phyloP scores from a whole-genome alignment of 2,329 filamentous ascomycete genomes.

The Domatiomyces catenatus region DNA sequence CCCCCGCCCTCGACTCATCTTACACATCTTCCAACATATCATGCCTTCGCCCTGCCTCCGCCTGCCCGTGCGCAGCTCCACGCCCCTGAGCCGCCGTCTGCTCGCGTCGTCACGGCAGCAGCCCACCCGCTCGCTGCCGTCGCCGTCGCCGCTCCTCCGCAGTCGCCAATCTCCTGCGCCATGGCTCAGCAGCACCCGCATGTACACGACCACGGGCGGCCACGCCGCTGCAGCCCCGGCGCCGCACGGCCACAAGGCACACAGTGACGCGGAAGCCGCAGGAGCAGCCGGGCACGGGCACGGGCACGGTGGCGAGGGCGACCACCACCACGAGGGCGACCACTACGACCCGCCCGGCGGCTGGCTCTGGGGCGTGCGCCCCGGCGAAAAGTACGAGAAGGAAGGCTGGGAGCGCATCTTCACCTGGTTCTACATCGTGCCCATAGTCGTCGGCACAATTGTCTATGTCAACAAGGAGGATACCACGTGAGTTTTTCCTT shows the following conservation, averaged over 20 bases:
- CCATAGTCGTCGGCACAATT: slow-evolving; percentile 55
- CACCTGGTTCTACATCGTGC: slow-evolving; percentile 48
- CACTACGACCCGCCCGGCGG: slow-evolving; percentile 82
- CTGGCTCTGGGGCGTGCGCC: slow-evolving; percentile 88
- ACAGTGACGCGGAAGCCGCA: no score
- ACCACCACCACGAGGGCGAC: slow-evolving; percentile 7
- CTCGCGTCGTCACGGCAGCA: not conserved
- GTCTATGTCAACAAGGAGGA: slow-evolving; percentile 95
- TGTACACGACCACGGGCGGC: no score
- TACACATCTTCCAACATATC: no score
- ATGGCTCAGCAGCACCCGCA: no score
- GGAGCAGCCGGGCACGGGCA: no score
- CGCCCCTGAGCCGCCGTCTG: not conserved
- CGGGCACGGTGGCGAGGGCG: slow-evolving; percentile 3
- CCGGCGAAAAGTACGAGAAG: slow-evolving; percentile 85
- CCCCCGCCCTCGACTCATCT: no score
- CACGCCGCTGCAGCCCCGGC: no score
- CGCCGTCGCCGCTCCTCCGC: not conserved
- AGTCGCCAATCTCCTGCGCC: no score
- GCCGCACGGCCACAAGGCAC: no score
- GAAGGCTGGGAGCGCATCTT: slow-evolving; percentile 69
- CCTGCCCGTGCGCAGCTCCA: not conserved
- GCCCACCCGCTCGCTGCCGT: not conserved
- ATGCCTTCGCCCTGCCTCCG: not conserved
- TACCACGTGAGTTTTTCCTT: slow-evolving; percentile 63